phyloP scores from a whole-genome alignment of 2,329 filamentous ascomycete species.

The Graphilbum ipis-grandicollis region DNA sequence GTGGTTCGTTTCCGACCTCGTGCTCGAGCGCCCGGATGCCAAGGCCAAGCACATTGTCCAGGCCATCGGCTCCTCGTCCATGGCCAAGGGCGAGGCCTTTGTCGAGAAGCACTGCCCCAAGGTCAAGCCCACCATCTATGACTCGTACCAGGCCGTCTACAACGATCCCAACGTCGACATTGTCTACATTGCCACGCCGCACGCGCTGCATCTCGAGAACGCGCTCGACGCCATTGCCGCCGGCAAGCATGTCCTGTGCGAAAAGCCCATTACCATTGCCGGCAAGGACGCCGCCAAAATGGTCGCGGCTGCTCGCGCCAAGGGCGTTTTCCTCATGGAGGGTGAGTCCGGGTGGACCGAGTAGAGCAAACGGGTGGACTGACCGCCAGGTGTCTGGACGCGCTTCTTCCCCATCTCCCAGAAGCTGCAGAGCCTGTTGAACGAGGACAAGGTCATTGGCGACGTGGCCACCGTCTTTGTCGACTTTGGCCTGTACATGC shows the following conservation, averaged over 20 bases:
- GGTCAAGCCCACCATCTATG: too few relatives aligned
- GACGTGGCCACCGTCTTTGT: conserved; percentile 19
- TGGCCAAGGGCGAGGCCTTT: conserved; percentile 19
- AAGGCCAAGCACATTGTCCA: conserved; percentile 19
- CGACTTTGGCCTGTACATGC: conserved; percentile 20
- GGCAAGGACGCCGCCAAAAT: conserved; percentile 16
- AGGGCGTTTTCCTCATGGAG: conserved; percentile 26
- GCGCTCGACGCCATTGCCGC: conserved; percentile 25
- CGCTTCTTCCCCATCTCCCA: conserved; percentile 22
- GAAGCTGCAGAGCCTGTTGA: conserved; percentile 17
- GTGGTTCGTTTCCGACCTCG: conserved; percentile 23
- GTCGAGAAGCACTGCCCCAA: conserved; percentile 13
- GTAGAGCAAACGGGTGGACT: too few relatives aligned
- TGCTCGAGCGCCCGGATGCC: conserved; percentile 15
- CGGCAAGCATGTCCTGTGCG: conserved; percentile 52
- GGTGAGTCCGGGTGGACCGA: neutral
- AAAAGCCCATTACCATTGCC: conserved; percentile 43
- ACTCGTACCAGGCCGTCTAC: conserved; percentile 14
- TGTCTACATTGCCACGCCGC: conserved; percentile 27
- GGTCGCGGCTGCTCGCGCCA: conserved; percentile 18
- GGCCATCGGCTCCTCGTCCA: conserved; percentile 19
- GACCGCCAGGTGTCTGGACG: conserved; percentile 26
- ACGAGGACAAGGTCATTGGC: conserved; percentile 21
- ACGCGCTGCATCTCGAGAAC: conserved; percentile 24
- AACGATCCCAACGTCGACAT: conserved; percentile 23